Percentiles rank a stretch among this genome's conserved stretches.
These are phyloP conservation scores for Serendipita sp. DNA, from an alignment of 1,284 basidiomycete genomes.

Conservation along the genomic window DNA sequence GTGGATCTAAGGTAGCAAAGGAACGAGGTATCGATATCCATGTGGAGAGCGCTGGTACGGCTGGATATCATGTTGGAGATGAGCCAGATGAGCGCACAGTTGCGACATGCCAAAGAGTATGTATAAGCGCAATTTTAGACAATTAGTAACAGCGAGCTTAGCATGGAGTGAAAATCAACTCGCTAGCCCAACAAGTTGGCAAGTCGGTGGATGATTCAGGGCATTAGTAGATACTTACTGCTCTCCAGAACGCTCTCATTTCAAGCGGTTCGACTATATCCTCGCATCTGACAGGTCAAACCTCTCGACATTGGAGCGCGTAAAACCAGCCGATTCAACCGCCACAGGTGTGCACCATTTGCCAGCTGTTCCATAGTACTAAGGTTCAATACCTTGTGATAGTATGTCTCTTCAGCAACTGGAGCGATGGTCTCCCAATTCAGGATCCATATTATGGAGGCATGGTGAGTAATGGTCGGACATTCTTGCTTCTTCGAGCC, in stretches of 20 bases:
- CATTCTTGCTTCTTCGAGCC: neutral
- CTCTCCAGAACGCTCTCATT: constrained; percentile 31
- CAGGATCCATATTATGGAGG: constrained; percentile 65
- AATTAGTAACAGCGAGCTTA: constrained; percentile 18
- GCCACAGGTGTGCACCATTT: constrained; percentile 23
- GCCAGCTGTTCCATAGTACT: neutral
- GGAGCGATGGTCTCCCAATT: constrained; percentile 47
- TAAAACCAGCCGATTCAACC: constrained; percentile 35
- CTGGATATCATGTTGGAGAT: constrained; percentile 56
- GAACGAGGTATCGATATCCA: constrained; percentile 46
- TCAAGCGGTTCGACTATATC: constrained; percentile 51
- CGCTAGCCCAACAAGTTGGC: constrained; percentile 42
- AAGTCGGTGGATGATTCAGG: too few species aligned
- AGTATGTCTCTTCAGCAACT: constrained; percentile 61
- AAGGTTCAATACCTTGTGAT: constrained; percentile 10
- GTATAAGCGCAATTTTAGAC: neutral
- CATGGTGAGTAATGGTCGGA: constrained; percentile 28
- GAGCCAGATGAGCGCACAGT: constrained; percentile 56
- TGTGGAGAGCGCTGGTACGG: constrained; percentile 33
- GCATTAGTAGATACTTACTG: too few species aligned
- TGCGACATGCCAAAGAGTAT: constrained; percentile 46
- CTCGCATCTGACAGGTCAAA: constrained; percentile 57
- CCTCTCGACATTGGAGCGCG: constrained; percentile 38
- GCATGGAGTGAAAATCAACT: constrained; percentile 46
- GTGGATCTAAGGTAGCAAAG: constrained; percentile 32